A percentile compares a stretch with the other conserved stretches of the same genome.
These are phyloP conservation scores for Stipa capillata DNA, from an alignment of 176 grass and related monocot species.

Conservation along the genomic window DNA sequence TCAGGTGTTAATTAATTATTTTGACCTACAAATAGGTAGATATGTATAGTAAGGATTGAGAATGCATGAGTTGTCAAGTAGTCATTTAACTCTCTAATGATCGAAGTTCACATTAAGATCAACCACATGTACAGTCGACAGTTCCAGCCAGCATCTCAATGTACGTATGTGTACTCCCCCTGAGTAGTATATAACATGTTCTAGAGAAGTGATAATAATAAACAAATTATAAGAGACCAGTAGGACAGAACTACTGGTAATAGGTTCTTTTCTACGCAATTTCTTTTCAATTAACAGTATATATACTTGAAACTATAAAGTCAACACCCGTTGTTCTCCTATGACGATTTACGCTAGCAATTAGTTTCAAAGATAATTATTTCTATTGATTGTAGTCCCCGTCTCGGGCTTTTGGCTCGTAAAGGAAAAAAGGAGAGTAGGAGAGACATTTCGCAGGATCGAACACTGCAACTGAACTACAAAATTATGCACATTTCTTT, in stretches of 20 bases:
- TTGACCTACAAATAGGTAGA: neutral
- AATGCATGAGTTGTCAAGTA: neutral
- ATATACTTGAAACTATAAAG: constrained; percentile 9
- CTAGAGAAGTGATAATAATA: neutral
- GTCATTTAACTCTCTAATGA: neutral
- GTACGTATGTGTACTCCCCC: neutral
- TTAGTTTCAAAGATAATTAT: constrained; percentile 10
- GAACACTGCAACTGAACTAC: constrained; percentile 15
- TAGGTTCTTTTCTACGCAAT: no score
- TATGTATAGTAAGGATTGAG: neutral
- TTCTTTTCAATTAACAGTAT: neutral
- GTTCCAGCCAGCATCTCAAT: neutral
- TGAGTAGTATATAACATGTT: neutral
- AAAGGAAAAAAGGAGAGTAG: neutral
- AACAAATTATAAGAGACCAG: no score
- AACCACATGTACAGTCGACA: neutral
- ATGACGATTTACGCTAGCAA: neutral
- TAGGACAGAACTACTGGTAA: no score
- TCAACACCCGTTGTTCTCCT: constrained; percentile 37
- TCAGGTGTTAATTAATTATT: neutral
- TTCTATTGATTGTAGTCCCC: neutral
- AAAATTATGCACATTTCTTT: constrained; percentile 14
- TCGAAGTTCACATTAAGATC: neutral
- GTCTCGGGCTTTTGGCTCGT: constrained; percentile 3
- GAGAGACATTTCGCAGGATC: neutral